Conservation (phyloP, 352 stramenopile species). For the Saprolegnia diclina region DNA sequence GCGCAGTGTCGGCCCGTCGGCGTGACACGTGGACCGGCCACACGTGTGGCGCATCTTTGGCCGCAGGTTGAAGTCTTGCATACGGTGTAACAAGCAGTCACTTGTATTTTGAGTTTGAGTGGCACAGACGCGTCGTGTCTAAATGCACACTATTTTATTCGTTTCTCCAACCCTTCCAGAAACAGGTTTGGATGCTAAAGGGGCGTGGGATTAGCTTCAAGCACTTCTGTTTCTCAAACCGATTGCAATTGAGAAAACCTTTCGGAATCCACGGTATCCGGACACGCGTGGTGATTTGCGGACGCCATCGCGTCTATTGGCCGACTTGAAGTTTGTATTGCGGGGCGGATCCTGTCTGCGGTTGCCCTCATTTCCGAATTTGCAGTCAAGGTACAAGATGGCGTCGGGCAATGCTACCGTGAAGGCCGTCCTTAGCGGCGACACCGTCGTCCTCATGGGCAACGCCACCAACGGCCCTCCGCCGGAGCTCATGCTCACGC, state of each 20-base stretch:
- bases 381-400: slow-evolving; percentile 33
- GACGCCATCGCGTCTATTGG: not conserved
- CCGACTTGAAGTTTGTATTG: slow-evolving; percentile 7
- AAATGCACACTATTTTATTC: not conserved
- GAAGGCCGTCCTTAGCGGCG: slow-evolving; percentile 96
- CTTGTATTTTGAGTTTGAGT: slow-evolving; percentile 15
- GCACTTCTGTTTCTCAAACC: not conserved
- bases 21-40: slow-evolving; percentile 1
- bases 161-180: not conserved
- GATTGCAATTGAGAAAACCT: not conserved
- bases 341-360: not conserved
- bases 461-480: slow-evolving; percentile 73
- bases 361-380: slow-evolving; percentile 17
- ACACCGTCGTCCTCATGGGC: slow-evolving; percentile 96
- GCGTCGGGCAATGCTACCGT: slow-evolving; percentile 88
- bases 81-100: not conserved
- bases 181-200: not conserved
- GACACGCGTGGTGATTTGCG: not conserved
- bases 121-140: not conserved
- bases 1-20: not conserved
- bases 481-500: slow-evolving; percentile 94
- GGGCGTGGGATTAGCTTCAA: too few species aligned
- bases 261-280: not conserved
- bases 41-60: not conserved
- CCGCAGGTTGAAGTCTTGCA: slow-evolving; percentile 1